Conservation (phyloP, 306 rosid species). For the Trifolium dubium region DNA sequence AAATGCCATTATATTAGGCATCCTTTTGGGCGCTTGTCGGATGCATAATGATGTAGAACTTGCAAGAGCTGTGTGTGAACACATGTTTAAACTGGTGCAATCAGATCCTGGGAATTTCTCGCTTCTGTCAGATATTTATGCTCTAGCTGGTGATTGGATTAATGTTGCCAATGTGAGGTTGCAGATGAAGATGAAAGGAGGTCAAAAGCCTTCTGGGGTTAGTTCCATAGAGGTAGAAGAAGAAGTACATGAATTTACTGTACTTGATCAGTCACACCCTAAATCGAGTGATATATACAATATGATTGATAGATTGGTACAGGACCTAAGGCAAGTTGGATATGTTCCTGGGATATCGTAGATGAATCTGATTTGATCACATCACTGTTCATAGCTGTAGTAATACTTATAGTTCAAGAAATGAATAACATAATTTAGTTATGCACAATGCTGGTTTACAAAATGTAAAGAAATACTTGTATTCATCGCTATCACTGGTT, state of each 20-base stretch:
- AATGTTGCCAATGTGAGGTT: slow-evolving; percentile 63
- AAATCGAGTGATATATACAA: slow-evolving; percentile 67
- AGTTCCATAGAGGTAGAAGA: slow-evolving; percentile 76
- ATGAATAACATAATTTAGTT: slow-evolving; percentile 20
- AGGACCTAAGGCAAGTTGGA: slow-evolving; percentile 61
- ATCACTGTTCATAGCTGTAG: background rate
- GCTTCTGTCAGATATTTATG: slow-evolving; percentile 81
- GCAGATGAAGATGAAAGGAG: slow-evolving; percentile 64
- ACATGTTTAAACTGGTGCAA: slow-evolving; percentile 56
- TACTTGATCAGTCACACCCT: slow-evolving; percentile 72
- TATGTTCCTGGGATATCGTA: slow-evolving; percentile 44
- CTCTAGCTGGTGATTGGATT: slow-evolving; percentile 81
- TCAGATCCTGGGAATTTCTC: slow-evolving; percentile 71
- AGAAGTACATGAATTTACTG: slow-evolving; percentile 79
- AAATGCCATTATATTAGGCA: slow-evolving; percentile 68
- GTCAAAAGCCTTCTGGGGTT: slow-evolving; percentile 81
- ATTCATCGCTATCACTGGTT: slow-evolving; percentile 12
- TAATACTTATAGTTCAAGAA: slow-evolving; percentile 20
- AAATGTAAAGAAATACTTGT: slow-evolving; percentile 10
- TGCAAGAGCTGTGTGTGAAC: slow-evolving; percentile 62
- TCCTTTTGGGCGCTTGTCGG: slow-evolving; percentile 83
- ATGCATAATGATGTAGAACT: slow-evolving; percentile 76
- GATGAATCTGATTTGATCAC: slow-evolving; percentile 27
- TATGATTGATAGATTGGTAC: slow-evolving; percentile 68
- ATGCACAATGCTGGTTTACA: slow-evolving; percentile 30